These are phyloP conservation scores for Candida rishiriensis DNA, from an alignment of 805 yeast species.

Conservation along the genomic window DNA sequence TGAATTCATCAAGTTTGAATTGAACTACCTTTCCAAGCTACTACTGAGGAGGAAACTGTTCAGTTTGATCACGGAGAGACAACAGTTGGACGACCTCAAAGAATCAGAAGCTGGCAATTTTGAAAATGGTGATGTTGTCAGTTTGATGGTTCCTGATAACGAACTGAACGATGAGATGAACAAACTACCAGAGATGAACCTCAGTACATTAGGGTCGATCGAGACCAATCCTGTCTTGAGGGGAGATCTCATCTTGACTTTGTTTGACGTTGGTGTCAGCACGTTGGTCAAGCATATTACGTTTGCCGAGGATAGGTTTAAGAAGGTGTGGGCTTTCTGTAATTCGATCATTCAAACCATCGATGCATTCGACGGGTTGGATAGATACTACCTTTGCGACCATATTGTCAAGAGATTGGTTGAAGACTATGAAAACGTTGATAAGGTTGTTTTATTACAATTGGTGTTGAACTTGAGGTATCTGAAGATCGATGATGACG, in stretches of 20 bases:
- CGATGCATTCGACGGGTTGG: slow-evolving; percentile 65
- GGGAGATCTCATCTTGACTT: slow-evolving; percentile 67
- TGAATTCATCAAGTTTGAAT: slow-evolving; percentile 83
- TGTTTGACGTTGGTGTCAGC: slow-evolving; percentile 64
- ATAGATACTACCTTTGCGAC: slow-evolving; percentile 59
- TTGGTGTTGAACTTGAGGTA: slow-evolving; percentile 66
- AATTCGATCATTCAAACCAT: slow-evolving; percentile 48
- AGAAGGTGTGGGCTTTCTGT: slow-evolving; percentile 37
- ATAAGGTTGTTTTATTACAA: slow-evolving; percentile 43
- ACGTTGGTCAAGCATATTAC: slow-evolving; percentile 32
- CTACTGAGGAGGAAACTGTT: slow-evolving; percentile 78
- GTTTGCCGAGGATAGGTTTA: slow-evolving; percentile 28
- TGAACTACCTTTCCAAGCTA: slow-evolving; percentile 78
- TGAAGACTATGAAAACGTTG: slow-evolving; percentile 34
- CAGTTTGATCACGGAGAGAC: slow-evolving; percentile 70
- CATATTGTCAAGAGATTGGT: slow-evolving; percentile 59
- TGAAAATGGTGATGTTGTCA: slow-evolving; percentile 22
- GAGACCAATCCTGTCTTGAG: slow-evolving; percentile 75
- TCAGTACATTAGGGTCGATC: slow-evolving; percentile 79
- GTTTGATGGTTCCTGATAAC: slow-evolving; percentile 17
- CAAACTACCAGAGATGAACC: slow-evolving; percentile 79
- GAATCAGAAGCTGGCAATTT: slow-evolving; percentile 35
- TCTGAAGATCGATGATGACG: slow-evolving; percentile 32
- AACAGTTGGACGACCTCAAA: slow-evolving; percentile 47
- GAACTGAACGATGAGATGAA: slow-evolving; percentile 64